Percentiles rank a stretch among this genome's conserved stretches.
These are phyloP conservation scores for Exophiala aquamarina DNA, from an alignment of 2,329 filamentous ascomycete genomes.

Conservation along the genomic window DNA sequence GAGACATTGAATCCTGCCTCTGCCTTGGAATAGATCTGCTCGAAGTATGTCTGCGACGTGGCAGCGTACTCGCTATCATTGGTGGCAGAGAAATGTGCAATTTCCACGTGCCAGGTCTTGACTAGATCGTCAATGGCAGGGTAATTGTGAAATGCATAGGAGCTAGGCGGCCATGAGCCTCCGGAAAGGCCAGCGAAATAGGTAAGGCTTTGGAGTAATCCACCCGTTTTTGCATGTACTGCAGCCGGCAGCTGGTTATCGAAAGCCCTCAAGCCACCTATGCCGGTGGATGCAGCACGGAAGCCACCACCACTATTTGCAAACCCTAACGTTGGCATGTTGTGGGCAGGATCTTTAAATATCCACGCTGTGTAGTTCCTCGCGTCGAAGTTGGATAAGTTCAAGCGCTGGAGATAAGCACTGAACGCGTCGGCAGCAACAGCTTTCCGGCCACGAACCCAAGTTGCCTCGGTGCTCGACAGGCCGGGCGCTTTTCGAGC, in stretches of 20 bases:
- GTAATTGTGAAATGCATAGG: conserved; percentile 73
- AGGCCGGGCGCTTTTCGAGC: conserved; percentile 7
- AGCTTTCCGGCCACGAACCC: conserved; percentile 13
- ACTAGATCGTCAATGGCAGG: conserved; percentile 59
- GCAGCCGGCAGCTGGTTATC: conserved; percentile 12
- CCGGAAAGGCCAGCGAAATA: conserved; percentile 14
- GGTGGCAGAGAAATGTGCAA: conserved; percentile 31
- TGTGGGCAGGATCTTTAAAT: conserved; percentile 49
- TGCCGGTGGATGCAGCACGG: conserved; percentile 7
- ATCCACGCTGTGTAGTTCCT: conserved; percentile 1
- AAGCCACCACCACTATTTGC: conserved; percentile 57
- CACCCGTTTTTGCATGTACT: conserved; percentile 10
- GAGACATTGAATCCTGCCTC: conserved; percentile 40
- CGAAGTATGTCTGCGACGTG: conserved; percentile 33
- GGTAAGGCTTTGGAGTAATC: conserved; percentile 14
- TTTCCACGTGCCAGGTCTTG: conserved; percentile 11
- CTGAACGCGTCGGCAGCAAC: conserved; percentile 13
- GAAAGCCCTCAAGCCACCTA: conserved; percentile 10
- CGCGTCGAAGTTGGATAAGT: conserved; percentile 10
- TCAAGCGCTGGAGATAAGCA: conserved; percentile 11
- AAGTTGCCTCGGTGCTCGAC: conserved; percentile 6
- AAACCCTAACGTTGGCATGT: conserved; percentile 68
- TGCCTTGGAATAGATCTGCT: conserved; percentile 37
- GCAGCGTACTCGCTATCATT: conserved; percentile 31
- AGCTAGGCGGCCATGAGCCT: conserved; percentile 11